These are phyloP conservation scores for Eutrema heterophyllum DNA, from an alignment of 345 rosid genomes.

Conservation along the genomic window DNA sequence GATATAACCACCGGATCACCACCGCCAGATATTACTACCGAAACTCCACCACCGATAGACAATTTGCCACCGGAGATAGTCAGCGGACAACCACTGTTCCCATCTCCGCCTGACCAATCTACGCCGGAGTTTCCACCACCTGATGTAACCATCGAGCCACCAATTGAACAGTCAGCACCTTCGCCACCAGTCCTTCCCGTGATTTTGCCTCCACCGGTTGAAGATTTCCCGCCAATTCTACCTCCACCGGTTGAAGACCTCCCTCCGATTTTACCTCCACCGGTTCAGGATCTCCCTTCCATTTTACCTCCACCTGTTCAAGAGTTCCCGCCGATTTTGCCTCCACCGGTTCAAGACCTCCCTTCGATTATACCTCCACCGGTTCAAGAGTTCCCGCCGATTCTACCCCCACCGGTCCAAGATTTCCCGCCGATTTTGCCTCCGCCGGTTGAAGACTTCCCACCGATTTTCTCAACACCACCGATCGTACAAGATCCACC, in stretches of 20 bases:
- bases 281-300: too few relatives aligned
- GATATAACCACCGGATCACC: not conserved
- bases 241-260: not conserved
- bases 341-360: not conserved
- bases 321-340: not conserved
- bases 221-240: not conserved
- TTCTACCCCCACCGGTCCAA: constrained; percentile 14
- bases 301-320: constrained; percentile 7
- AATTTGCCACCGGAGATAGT: constrained; percentile 3
- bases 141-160: constrained; percentile 23
- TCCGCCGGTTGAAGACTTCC: not conserved
- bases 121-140: constrained; percentile 21
- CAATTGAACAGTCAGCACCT: constrained; percentile 18
- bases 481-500: constrained; percentile 21
- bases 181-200: constrained; percentile 13
- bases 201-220: constrained; percentile 1
- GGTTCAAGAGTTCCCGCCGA: not conserved
- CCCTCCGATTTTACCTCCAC: not conserved
- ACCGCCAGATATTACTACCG: constrained; percentile 1
- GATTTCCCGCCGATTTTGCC: not conserved
- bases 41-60: constrained; percentile 19
- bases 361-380: not conserved
- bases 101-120: constrained; percentile 14
- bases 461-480: constrained; percentile 18
- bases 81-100: constrained; percentile 7